phyloP scores from a whole-genome alignment of 1,284 basidiomycete species.

The Polyporus tsugae region DNA sequence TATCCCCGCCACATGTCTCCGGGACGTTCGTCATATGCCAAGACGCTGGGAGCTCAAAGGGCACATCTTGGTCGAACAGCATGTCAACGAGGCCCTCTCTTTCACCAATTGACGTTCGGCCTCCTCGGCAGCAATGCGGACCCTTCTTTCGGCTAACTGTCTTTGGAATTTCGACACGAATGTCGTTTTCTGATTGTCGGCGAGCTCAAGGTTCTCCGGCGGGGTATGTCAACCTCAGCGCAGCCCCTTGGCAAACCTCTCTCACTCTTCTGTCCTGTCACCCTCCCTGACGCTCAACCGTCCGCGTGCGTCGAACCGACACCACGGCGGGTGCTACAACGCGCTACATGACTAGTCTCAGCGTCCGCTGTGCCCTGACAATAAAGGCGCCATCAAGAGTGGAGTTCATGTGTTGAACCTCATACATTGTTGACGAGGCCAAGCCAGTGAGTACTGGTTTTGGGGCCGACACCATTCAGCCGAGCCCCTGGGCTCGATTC shows the following conservation, averaged over 20 bases:
- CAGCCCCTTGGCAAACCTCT: neutral
- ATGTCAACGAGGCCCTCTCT: neutral
- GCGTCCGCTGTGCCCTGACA: neutral
- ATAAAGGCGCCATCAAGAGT: neutral
- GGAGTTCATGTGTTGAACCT: neutral
- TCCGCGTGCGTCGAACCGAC: neutral
- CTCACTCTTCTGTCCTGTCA: neutral
- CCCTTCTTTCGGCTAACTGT: constrained; percentile 26
- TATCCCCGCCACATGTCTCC: neutral
- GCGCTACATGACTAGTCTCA: neutral
- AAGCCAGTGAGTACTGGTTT: neutral
- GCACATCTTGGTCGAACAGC: neutral
- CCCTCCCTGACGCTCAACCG: neutral
- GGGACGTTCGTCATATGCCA: neutral
- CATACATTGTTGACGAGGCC: neutral
- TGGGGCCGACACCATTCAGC: neutral
- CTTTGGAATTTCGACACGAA: constrained; percentile 22
- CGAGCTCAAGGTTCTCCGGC: neutral
- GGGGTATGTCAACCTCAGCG: constrained; percentile 12
- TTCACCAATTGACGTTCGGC: constrained; percentile 6
- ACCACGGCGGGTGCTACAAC: neutral
- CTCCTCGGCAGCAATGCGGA: constrained; percentile 27
- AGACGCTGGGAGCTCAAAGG: neutral
- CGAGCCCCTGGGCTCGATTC: neutral
- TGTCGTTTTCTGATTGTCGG: constrained; percentile 25